Evolutionary conservation across 306 rosid genomes (phyloP).

Genomic region (Coriaria nepalensis): DNA sequence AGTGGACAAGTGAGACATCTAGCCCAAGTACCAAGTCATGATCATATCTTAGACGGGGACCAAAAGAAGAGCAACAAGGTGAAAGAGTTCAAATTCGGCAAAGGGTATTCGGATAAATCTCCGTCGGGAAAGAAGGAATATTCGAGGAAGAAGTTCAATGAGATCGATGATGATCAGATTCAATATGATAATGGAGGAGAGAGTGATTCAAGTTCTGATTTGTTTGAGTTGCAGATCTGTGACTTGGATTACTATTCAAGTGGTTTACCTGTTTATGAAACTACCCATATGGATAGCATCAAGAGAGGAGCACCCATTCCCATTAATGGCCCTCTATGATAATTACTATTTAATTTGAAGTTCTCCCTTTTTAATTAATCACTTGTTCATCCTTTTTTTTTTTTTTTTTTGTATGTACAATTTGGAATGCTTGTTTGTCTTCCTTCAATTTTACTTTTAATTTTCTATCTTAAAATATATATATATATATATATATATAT

Average conservation of each 20-base stretch:
- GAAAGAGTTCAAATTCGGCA: constrained; percentile 8
- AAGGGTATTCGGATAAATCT: constrained; percentile 12
- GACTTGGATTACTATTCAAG: constrained; percentile 67
- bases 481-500: too few relatives aligned
- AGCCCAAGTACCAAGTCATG: too few relatives aligned
- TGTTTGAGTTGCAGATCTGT: constrained; percentile 87
- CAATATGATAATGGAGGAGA: constrained; percentile 67
- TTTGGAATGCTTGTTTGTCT: constrained; percentile 13
- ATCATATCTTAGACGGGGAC: too few relatives aligned
- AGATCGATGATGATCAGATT: constrained; percentile 17
- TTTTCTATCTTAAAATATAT: constrained; percentile 18
- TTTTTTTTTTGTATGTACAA: constrained; percentile 12
- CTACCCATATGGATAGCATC: constrained; percentile 83
- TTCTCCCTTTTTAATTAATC: constrained; percentile 16
- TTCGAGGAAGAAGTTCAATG: constrained; percentile 19
- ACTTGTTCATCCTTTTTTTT: constrained; percentile 5
- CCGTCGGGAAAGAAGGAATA: constrained; percentile 25
- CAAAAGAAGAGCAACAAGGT: too few relatives aligned
- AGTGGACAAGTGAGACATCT: too few relatives aligned
- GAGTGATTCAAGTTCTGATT: constrained; percentile 94
- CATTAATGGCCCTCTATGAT: constrained; percentile 26
- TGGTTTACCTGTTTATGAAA: constrained; percentile 90
- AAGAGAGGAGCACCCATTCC: constrained; percentile 75
- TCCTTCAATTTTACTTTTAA: constrained; percentile 18
- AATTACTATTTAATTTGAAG: not conserved